phyloP scores from a whole-genome alignment of 768 basidiomycete genomes.

The Asterophora lycoperdoides region DNA sequence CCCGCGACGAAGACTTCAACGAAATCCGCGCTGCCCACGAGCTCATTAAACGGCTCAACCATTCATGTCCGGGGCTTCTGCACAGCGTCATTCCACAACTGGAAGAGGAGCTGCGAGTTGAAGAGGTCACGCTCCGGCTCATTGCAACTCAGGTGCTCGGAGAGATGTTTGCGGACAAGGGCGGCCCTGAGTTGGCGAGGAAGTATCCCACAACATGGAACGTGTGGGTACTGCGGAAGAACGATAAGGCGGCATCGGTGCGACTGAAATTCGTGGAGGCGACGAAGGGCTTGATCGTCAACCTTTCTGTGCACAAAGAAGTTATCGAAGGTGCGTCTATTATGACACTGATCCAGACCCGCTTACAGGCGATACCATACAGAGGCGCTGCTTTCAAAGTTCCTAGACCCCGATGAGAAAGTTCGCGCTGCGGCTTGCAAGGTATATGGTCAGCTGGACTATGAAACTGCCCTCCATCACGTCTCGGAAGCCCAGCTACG shows the following conservation, averaged over 20 bases:
- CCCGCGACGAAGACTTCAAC: constrained; percentile 58
- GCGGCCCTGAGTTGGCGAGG: constrained; percentile 65
- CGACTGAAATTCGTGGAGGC: constrained; percentile 78
- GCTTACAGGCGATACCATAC: constrained; percentile 2
- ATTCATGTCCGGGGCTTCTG: constrained; percentile 74
- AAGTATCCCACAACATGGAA: constrained; percentile 86
- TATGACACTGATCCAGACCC: neutral
- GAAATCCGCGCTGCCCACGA: constrained; percentile 77
- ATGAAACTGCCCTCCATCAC: constrained; percentile 85
- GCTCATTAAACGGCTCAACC: constrained; percentile 79
- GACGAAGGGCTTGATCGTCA: constrained; percentile 53
- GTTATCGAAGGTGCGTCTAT: constrained; percentile 63
- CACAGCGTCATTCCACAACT: constrained; percentile 91
- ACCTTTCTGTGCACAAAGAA: constrained; percentile 62
- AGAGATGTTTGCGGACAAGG: constrained; percentile 83
- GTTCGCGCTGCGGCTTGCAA: constrained; percentile 83
- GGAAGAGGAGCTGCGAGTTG: constrained; percentile 83
- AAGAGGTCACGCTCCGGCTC: constrained; percentile 62
- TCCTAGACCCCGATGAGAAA: constrained; percentile 87
- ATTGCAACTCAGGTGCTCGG: constrained; percentile 87
- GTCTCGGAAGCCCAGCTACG: constrained; percentile 61
- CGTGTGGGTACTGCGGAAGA: constrained; percentile 74
- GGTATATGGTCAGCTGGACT: constrained; percentile 79
- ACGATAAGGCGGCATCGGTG: constrained; percentile 68
- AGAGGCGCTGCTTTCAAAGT: constrained; percentile 61